These are phyloP conservation scores for Verticillium nubilum DNA, from an alignment of 2,329 filamentous ascomycete genomes.

Conservation along the genomic window DNA sequence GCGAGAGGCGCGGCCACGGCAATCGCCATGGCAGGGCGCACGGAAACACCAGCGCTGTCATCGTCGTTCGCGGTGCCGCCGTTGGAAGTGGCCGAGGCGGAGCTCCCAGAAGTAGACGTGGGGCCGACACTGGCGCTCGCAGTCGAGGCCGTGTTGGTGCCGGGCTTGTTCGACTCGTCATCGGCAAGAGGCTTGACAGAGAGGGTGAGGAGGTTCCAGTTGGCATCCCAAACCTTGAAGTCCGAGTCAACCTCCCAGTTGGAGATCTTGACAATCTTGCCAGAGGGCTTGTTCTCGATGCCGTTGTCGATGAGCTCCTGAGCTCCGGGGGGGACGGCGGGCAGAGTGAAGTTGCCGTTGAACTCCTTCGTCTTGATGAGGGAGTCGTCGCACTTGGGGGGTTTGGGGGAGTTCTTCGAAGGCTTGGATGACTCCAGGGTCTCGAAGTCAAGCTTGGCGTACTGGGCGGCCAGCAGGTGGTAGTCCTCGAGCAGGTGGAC, in stretches of 20 bases:
- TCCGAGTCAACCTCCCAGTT: constrained; percentile 50
- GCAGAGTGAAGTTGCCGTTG: constrained; percentile 74
- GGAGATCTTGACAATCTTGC: constrained; percentile 64
- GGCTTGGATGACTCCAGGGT: constrained; percentile 59
- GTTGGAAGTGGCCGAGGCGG: constrained; percentile 20
- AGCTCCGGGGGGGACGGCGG: constrained; percentile 60
- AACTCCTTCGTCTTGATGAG: constrained; percentile 67
- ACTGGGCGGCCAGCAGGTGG: constrained; percentile 70
- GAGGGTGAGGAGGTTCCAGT: constrained; percentile 35
- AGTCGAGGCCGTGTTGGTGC: constrained; percentile 29
- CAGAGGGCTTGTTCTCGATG: constrained; percentile 56
- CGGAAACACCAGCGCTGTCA: constrained; percentile 11
- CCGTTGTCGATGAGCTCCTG: constrained; percentile 72
- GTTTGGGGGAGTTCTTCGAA: constrained; percentile 37
- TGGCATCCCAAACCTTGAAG: constrained; percentile 32
- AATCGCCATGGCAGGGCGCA: constrained; percentile 7
- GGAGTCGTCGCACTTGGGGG: constrained; percentile 59
- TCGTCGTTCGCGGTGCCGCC: constrained; percentile 14
- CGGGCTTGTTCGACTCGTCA: constrained; percentile 38
- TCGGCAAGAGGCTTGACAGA: constrained; percentile 40
- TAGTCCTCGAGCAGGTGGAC: constrained; percentile 59
- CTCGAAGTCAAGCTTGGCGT: constrained; percentile 66
- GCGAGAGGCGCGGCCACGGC: constrained; percentile 9
- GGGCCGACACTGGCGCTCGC: constrained; percentile 10
- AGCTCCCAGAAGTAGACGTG: constrained; percentile 3